Percentiles rank a stretch among this genome's conserved stretches.
phyloP scores from a whole-genome alignment of 202 grass and related monocot genomes.

The Carex sylvatica region DNA sequence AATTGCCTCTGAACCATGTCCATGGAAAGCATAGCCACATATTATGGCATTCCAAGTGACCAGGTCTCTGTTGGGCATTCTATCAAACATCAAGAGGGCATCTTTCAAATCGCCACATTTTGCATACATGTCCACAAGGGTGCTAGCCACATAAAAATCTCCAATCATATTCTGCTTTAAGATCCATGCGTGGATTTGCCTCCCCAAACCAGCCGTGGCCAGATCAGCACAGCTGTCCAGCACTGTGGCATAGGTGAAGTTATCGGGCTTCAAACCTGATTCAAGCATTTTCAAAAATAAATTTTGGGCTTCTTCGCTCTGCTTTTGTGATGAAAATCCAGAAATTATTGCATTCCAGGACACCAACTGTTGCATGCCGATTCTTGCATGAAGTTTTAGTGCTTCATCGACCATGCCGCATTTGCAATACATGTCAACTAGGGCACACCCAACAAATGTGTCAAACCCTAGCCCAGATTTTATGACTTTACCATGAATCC shows the following conservation, averaged over 20 bases:
- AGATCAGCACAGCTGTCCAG: constrained; percentile 85
- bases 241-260: constrained; percentile 79
- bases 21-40: constrained; percentile 79
- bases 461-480: constrained; percentile 72
- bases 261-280: constrained; percentile 57
- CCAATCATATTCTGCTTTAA: constrained; percentile 72
- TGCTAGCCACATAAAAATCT: constrained; percentile 74
- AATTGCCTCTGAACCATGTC: constrained; percentile 66
- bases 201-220: constrained; percentile 70
- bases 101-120: constrained; percentile 75
- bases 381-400: constrained; percentile 74
- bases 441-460: constrained; percentile 66
- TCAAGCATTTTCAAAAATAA: constrained; percentile 74
- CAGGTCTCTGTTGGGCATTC: constrained; percentile 54
- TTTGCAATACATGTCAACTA: constrained; percentile 95
- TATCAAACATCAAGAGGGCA: constrained; percentile 57
- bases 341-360: constrained; percentile 93
- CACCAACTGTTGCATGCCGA: constrained; percentile 51
- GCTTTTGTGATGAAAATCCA: constrained; percentile 78
- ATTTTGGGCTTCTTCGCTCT: constrained; percentile 80
- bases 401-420: constrained; percentile 66
- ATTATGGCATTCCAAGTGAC: constrained; percentile 91
- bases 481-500: constrained; percentile 75
- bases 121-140: constrained; percentile 84
- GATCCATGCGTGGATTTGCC: constrained; percentile 75